These are phyloP conservation scores for Solanum ossicruentum DNA, from an alignment of 257 asterid species.

Conservation along the genomic window DNA sequence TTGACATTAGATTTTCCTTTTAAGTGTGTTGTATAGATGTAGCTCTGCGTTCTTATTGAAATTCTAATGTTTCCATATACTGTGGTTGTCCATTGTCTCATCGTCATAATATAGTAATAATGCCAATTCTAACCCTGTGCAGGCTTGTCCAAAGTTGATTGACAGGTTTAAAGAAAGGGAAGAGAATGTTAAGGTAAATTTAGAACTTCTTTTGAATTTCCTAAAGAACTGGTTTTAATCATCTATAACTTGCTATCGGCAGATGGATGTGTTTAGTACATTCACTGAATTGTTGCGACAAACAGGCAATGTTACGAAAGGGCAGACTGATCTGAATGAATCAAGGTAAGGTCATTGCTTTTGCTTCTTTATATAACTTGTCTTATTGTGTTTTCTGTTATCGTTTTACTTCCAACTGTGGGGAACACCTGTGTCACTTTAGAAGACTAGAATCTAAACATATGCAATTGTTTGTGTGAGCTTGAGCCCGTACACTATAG, in stretches of 20 bases:
- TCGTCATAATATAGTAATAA: background rate
- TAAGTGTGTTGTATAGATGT: background rate
- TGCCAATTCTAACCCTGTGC: constrained; percentile 1
- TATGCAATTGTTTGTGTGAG: background rate
- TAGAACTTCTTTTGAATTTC: background rate
- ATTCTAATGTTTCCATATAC: background rate
- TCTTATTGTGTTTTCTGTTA: background rate
- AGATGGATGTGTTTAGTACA: constrained; percentile 96
- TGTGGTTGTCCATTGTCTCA: background rate
- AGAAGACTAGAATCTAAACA: background rate
- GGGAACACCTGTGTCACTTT: background rate
- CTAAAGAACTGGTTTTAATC: background rate
- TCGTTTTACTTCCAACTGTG: background rate
- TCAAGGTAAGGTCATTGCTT: constrained; percentile 56
- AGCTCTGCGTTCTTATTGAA: background rate
- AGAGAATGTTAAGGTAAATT: constrained; percentile 89
- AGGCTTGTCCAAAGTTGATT: constrained; percentile 99
- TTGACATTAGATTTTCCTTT: background rate
- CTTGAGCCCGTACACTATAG: background rate
- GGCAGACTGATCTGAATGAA: constrained; percentile 65
- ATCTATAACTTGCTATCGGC: constrained; percentile 22
- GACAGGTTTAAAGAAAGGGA: constrained; percentile 98
- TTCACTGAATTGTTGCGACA: constrained; percentile 90
- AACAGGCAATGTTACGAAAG: constrained; percentile 91
- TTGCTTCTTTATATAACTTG: background rate